Evolutionary conservation across 768 basidiomycete species (phyloP).

Genomic region (Leccinum subgranulosum): DNA sequence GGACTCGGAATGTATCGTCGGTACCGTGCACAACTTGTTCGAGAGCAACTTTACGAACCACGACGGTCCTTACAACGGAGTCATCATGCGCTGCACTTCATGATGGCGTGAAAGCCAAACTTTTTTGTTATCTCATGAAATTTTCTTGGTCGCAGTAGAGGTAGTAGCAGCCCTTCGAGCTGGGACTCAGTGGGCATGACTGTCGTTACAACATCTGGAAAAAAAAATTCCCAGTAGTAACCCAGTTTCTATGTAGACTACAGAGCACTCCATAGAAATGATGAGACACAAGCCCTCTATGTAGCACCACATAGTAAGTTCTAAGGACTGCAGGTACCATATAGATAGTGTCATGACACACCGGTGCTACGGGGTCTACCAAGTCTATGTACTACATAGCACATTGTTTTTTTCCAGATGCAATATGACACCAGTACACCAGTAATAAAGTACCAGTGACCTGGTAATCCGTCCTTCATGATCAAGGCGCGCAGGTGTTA

Average conservation of each 20-base stretch:
- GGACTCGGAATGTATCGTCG: conserved; percentile 28
- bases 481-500: neutral
- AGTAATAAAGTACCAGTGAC: neutral
- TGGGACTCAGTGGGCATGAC: neutral
- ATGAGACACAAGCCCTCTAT: no score
- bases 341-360: no score
- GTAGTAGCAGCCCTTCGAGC: neutral
- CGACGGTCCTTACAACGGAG: conserved; percentile 34
- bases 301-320: no score
- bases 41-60: conserved; percentile 42
- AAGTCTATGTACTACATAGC: no score
- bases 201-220: no score
- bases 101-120: neutral
- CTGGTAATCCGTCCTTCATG: no score
- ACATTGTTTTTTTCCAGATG: no score
- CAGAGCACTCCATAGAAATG: no score
- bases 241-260: no score
- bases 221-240: no score
- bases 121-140: neutral
- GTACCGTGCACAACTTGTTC: conserved; percentile 39
- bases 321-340: no score
- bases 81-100: conserved; percentile 14
- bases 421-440: neutral
- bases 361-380: no score
- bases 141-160: neutral